Conservation (phyloP, 2,329 filamentous ascomycete species). For the Fusarium torulosum region DNA sequence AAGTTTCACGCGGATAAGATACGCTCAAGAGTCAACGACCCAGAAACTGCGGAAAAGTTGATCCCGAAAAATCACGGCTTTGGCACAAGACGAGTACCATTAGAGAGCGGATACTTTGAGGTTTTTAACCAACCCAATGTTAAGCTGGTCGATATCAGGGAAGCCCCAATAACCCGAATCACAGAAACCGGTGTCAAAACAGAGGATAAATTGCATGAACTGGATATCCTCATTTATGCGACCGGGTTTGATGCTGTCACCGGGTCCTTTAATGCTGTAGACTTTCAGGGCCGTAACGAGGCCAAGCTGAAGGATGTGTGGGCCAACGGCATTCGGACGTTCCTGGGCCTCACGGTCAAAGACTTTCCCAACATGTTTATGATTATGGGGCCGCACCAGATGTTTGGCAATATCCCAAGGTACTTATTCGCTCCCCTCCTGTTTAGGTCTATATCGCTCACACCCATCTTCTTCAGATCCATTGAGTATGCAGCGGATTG, state of each 20-base stretch:
- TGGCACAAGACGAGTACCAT: slow-evolving; percentile 24
- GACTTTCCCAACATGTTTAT: slow-evolving; percentile 64
- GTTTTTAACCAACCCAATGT: slow-evolving; percentile 36
- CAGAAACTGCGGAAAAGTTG: slow-evolving; percentile 24
- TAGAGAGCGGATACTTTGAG: slow-evolving; percentile 41
- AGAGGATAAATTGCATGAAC: slow-evolving; percentile 15
- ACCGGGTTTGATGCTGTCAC: slow-evolving; percentile 44
- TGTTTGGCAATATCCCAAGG: slow-evolving; percentile 59
- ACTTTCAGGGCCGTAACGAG: slow-evolving; percentile 62
- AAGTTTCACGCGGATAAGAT: slow-evolving; percentile 41
- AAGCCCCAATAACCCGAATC: slow-evolving; percentile 34
- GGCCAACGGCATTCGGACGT: slow-evolving; percentile 53
- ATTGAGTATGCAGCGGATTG: slow-evolving; percentile 59
- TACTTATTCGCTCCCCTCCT: not conserved
- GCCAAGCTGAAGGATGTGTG: slow-evolving; percentile 55
- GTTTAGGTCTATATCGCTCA: not conserved
- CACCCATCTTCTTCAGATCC: not conserved
- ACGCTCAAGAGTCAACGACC: slow-evolving; percentile 21
- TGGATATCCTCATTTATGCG: slow-evolving; percentile 43
- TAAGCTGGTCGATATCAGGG: slow-evolving; percentile 32
- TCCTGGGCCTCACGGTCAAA: slow-evolving; percentile 57
- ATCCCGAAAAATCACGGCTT: slow-evolving; percentile 38
- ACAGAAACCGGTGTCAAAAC: slow-evolving; percentile 35
- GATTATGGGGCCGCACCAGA: slow-evolving; percentile 59
- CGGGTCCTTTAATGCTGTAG: slow-evolving; percentile 50